Evolutionary conservation across 2,329 filamentous ascomycete genomes (phyloP).

Genomic region (Claviceps monticola): DNA sequence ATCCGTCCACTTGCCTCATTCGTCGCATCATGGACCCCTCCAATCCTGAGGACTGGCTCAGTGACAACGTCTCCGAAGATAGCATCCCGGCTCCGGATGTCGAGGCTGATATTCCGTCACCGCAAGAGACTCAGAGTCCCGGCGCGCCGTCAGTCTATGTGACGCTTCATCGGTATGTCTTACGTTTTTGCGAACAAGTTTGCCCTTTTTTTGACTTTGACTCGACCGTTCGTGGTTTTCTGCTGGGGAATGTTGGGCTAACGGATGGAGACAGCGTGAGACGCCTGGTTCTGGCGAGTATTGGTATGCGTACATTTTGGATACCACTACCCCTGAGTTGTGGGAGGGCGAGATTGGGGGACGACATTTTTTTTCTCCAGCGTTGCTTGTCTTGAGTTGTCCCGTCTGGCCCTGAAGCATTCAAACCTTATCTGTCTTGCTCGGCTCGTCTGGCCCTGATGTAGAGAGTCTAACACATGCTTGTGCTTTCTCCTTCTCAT

Average conservation of each 20-base stretch:
- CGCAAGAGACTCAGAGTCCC: background rate
- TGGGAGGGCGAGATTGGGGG: no score
- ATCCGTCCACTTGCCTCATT: background rate
- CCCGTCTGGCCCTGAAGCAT: no score
- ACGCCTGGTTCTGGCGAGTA: constrained; percentile 9
- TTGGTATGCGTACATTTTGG: constrained; percentile 5
- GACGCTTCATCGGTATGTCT: constrained; percentile 6
- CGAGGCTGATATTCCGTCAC: background rate
- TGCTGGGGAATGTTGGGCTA: no score
- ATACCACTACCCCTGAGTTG: no score
- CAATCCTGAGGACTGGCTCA: constrained; percentile 2
- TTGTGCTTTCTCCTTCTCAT: background rate
- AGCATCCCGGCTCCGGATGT: background rate
- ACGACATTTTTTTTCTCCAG: no score
- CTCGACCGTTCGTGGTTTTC: no score
- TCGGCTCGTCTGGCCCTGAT: background rate
- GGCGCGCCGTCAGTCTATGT: constrained; percentile 3
- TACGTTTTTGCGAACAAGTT: background rate
- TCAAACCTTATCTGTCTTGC: background rate
- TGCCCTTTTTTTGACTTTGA: background rate
- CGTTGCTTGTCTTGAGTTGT: no score
- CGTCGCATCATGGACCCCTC: background rate
- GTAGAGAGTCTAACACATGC: no score
- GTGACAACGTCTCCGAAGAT: constrained; percentile 1
- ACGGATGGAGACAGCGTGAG: background rate